Percentiles rank a stretch among this genome's conserved stretches.
Conservation (phyloP, 2,329 filamentous ascomycete genomes). For the Penicillium psychrosexuale region DNA sequence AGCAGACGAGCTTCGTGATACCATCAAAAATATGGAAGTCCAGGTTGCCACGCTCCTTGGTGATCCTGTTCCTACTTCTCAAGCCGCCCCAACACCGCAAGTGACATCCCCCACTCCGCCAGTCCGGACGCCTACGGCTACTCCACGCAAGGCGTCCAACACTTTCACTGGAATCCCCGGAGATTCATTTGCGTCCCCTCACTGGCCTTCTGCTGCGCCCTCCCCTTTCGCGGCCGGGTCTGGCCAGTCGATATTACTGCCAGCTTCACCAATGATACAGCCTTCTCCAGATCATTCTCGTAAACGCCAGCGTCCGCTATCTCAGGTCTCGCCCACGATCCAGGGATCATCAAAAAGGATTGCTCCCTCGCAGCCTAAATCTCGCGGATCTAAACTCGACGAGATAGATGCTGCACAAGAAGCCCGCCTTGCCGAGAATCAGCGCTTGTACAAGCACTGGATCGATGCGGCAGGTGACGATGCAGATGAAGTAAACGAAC, state of each 20-base stretch:
- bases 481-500: conserved; percentile 13
- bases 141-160: neutral
- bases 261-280: neutral
- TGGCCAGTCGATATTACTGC: neutral
- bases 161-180: neutral
- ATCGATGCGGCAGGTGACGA: neutral
- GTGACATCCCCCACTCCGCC: neutral
- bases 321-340: conserved; percentile 2
- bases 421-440: conserved; percentile 1
- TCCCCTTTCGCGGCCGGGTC: conserved; percentile 14
- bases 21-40: conserved; percentile 25
- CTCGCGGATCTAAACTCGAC: conserved; percentile 6
- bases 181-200: conserved; percentile 4
- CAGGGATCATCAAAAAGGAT: conserved; percentile 15
- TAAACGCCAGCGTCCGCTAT: conserved; percentile 20
- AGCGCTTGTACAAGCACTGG: conserved; percentile 3
- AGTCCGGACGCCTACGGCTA: neutral
- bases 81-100: neutral
- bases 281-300: conserved; percentile 7
- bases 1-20: conserved; percentile 26
- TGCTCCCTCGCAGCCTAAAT: conserved; percentile 2
- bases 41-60: conserved; percentile 22
- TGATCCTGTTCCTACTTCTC: neutral
- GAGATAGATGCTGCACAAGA: conserved; percentile 9
- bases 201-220: conserved; percentile 18